Percentiles rank a stretch among this genome's conserved stretches.
These are phyloP conservation scores for Apodospora peruviana DNA, from an alignment of 495 filamentous ascomycete species.

Conservation along the genomic window DNA sequence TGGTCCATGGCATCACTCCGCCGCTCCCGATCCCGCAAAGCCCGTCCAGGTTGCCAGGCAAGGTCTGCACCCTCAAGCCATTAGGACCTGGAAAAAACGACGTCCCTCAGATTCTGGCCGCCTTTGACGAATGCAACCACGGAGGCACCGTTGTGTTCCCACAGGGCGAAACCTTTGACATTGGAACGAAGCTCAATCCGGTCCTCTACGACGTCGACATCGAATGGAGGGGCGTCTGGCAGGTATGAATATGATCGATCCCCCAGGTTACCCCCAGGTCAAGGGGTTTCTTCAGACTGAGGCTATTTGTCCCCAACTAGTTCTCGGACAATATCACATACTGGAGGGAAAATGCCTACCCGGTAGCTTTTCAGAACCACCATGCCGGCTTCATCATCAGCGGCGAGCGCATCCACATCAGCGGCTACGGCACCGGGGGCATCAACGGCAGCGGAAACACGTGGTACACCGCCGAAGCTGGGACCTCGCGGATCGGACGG, in stretches of 20 bases:
- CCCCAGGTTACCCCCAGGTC: neutral
- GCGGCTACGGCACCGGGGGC: slow-evolving; percentile 47
- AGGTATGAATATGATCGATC: slow-evolving; percentile 6
- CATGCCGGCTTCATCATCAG: slow-evolving; percentile 47
- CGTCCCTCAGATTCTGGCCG: slow-evolving; percentile 44
- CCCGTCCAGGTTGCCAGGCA: neutral
- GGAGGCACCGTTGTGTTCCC: slow-evolving; percentile 50
- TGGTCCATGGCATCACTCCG: neutral
- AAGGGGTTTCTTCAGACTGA: neutral
- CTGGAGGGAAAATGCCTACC: slow-evolving; percentile 52
- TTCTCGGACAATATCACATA: slow-evolving; percentile 49
- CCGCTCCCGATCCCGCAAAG: neutral
- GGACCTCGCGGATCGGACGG: slow-evolving; percentile 41
- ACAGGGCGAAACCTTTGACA: slow-evolving; percentile 44
- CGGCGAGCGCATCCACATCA: slow-evolving; percentile 43
- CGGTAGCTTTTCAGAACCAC: slow-evolving; percentile 53
- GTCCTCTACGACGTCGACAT: slow-evolving; percentile 39
- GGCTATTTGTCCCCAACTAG: slow-evolving; percentile 1
- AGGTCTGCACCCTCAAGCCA: slow-evolving; percentile 6
- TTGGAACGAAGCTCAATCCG: slow-evolving; percentile 44
- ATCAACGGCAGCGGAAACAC: slow-evolving; percentile 49
- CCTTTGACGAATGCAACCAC: slow-evolving; percentile 45
- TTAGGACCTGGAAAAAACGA: slow-evolving; percentile 25
- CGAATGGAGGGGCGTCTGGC: slow-evolving; percentile 45
- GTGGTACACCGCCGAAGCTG: slow-evolving; percentile 39